Evolutionary conservation across 805 yeast genomes (phyloP).

Genomic region (Candida chilensis): DNA sequence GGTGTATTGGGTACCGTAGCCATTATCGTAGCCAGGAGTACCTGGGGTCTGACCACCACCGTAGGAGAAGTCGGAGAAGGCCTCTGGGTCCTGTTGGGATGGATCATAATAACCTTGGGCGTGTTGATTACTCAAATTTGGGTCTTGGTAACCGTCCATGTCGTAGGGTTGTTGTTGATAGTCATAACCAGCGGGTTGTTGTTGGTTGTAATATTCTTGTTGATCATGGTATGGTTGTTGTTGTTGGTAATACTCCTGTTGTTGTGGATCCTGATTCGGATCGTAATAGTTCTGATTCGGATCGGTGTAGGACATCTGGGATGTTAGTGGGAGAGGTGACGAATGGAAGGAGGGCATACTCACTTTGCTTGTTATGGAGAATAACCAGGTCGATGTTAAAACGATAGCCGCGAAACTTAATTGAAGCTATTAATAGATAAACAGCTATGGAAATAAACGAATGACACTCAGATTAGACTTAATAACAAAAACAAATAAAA

Average conservation of each 20-base stretch:
- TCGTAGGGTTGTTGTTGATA: slow-evolving; percentile 35
- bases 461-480: too few species aligned
- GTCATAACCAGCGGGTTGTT: slow-evolving; percentile 17
- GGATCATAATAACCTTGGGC: slow-evolving; percentile 43
- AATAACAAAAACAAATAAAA: too few species aligned
- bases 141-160: slow-evolving; percentile 36
- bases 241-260: slow-evolving; percentile 21
- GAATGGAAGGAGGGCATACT: slow-evolving; percentile 1
- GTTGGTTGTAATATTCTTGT: slow-evolving; percentile 15
- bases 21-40: slow-evolving; percentile 58
- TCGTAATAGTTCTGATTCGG: slow-evolving; percentile 34
- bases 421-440: too few species aligned
- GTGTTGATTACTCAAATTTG: slow-evolving; percentile 5
- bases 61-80: slow-evolving; percentile 58
- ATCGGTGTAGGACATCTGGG: slow-evolving; percentile 54
- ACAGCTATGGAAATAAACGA: too few species aligned
- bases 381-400: too few species aligned
- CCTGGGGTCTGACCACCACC: slow-evolving; percentile 50
- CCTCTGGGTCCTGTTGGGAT: slow-evolving; percentile 46
- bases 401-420: too few species aligned
- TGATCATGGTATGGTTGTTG: slow-evolving; percentile 17
- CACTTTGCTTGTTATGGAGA: slow-evolving; percentile 1
- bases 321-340: slow-evolving; percentile 3
- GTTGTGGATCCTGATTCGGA: slow-evolving; percentile 18
- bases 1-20: slow-evolving; percentile 62